Percentiles rank a stretch among this genome's conserved stretches.
These are phyloP conservation scores for Camellia japonica DNA, from an alignment of 148 eudicot genomes.

Conservation along the genomic window DNA sequence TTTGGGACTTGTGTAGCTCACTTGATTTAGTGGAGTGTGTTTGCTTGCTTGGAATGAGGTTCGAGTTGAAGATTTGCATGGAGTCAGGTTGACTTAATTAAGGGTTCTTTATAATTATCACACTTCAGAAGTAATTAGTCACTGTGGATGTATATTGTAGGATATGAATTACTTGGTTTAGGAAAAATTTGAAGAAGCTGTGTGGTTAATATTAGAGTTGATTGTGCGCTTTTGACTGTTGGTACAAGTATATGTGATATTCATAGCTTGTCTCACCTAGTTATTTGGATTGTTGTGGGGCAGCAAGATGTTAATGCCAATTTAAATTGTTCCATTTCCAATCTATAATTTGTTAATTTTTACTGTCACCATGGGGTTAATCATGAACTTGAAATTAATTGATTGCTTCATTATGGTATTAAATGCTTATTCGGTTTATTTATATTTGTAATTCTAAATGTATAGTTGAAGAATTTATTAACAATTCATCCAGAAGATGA, in stretches of 20 bases:
- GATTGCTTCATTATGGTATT: neutral
- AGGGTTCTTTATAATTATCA: no score
- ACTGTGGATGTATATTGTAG: neutral
- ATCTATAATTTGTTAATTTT: neutral
- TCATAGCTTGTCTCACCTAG: no score
- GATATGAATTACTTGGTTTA: neutral
- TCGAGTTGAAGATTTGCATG: neutral
- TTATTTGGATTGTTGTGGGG: no score
- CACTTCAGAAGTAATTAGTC: no score
- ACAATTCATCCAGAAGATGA: conserved; percentile 83
- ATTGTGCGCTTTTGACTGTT: no score
- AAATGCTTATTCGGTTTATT: neutral
- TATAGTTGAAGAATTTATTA: conserved; percentile 79
- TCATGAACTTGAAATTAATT: neutral
- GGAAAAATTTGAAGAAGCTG: neutral
- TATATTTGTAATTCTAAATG: conserved; percentile 1
- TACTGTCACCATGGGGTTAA: neutral
- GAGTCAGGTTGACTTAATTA: no score
- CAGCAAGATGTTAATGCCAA: neutral
- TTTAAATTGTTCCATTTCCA: neutral
- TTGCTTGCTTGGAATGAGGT: neutral
- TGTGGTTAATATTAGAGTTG: neutral
- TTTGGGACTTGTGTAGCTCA: neutral
- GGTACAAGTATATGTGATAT: no score
- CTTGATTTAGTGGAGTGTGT: neutral